phyloP scores from a whole-genome alignment of 2,329 filamentous ascomycete species.

The Byssothecium circinans region DNA sequence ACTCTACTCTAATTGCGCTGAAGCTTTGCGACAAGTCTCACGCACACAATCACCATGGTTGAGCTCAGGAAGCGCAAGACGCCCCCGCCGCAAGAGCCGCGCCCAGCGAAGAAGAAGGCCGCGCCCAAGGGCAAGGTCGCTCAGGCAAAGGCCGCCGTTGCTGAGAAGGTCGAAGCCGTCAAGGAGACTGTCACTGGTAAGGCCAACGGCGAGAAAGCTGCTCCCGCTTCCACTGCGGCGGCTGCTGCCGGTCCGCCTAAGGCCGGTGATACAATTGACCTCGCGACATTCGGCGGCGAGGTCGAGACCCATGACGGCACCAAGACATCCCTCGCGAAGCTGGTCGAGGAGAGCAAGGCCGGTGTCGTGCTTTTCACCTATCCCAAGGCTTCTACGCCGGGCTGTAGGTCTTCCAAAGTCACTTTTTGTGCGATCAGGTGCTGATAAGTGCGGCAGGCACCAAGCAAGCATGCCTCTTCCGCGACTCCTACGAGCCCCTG shows the following conservation, averaged over 20 bases:
- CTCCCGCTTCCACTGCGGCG: constrained; percentile 18
- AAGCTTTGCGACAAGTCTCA: constrained; percentile 27
- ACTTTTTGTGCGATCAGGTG: background rate
- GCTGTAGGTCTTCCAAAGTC: constrained; percentile 66
- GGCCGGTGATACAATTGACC: constrained; percentile 56
- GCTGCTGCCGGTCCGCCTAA: constrained; percentile 28
- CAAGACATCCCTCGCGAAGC: constrained; percentile 75
- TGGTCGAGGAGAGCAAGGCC: constrained; percentile 79
- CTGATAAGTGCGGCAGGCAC: constrained; percentile 65
- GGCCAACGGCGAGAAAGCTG: constrained; percentile 34
- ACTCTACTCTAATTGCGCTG: constrained; percentile 23
- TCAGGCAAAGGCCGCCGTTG: constrained; percentile 36
- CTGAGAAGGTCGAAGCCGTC: constrained; percentile 36
- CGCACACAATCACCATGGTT: constrained; percentile 47
- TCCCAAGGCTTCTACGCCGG: constrained; percentile 89
- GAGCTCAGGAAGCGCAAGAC: constrained; percentile 67
- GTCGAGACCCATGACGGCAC: constrained; percentile 83
- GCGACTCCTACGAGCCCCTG: constrained; percentile 77
- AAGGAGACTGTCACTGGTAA: constrained; percentile 36
- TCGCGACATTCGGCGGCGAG: constrained; percentile 64
- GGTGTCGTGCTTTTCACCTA: constrained; percentile 95
- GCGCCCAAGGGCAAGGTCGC: constrained; percentile 38
- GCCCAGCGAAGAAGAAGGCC: constrained; percentile 53
- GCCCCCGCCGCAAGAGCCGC: constrained; percentile 52
- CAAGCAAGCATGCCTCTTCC: constrained; percentile 89